Conservation (phyloP, 2,329 filamentous ascomycete genomes). For the Botrytis porri region DNA sequence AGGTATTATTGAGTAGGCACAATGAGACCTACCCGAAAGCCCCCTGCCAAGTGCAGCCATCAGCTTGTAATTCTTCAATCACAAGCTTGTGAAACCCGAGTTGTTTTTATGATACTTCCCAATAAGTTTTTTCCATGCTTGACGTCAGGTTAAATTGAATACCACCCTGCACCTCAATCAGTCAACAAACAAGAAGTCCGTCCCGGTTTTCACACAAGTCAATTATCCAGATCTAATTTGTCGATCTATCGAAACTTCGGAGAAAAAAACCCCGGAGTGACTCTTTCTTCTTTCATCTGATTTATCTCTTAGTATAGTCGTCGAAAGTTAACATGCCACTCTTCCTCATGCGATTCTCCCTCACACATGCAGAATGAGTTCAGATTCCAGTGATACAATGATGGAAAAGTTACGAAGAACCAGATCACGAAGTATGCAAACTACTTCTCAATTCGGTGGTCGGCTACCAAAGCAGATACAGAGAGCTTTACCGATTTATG, state of each 20-base stretch:
- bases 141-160: neutral
- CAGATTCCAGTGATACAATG: neutral
- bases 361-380: conserved; percentile 5
- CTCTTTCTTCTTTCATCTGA: neutral
- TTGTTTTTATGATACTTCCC: neutral
- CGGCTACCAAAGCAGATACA: conserved; percentile 44
- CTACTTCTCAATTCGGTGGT: conserved; percentile 20
- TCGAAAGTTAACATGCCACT: conserved; percentile 12
- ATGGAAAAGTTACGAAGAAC: conserved; percentile 20
- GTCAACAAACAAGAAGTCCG: neutral
- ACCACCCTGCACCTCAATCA: neutral
- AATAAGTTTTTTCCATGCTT: neutral
- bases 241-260: neutral
- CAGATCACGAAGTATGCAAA: conserved; percentile 16
- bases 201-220: neutral
- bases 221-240: neutral
- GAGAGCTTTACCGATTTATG: conserved; percentile 33
- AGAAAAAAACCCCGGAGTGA: neutral
- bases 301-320: neutral
- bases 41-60: conserved; percentile 7
- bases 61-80: neutral
- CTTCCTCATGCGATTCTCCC: conserved; percentile 1
- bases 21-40: neutral
- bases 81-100: neutral
- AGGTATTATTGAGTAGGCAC: neutral